phyloP scores from a whole-genome alignment of 2,329 filamentous ascomycete genomes.

The Lecanicillium sp. region DNA sequence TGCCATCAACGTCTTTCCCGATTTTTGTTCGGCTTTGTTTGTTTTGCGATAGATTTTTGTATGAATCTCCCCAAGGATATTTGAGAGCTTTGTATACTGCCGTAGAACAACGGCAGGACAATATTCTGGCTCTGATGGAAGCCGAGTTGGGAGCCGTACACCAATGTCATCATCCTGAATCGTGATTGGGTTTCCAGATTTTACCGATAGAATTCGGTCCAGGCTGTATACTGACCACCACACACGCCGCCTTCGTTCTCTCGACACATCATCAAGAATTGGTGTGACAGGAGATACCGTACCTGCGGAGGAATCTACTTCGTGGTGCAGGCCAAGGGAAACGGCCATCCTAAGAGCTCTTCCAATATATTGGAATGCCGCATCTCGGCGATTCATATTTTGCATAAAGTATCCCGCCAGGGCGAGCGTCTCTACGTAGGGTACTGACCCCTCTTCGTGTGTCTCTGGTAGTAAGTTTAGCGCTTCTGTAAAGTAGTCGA shows the following conservation, averaged over 20 bases:
- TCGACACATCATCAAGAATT: conserved; percentile 27
- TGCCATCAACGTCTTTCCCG: conserved; percentile 36
- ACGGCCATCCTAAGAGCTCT: conserved; percentile 49
- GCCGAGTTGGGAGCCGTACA: conserved; percentile 25
- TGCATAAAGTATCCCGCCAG: conserved; percentile 50
- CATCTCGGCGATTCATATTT: conserved; percentile 45
- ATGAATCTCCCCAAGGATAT: conserved; percentile 40
- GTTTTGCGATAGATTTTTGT: conserved; percentile 39
- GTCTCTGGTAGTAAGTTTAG: conserved; percentile 44
- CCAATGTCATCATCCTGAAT: conserved; percentile 47
- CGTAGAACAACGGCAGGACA: conserved; percentile 39
- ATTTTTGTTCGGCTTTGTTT: conserved; percentile 23
- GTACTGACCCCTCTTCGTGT: conserved; percentile 44
- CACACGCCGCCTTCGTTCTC: conserved; percentile 41
- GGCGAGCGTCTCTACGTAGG: conserved; percentile 46
- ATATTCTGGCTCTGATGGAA: conserved; percentile 27
- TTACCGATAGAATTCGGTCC: conserved; percentile 43
- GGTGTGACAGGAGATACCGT: conserved; percentile 12
- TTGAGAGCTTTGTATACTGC: conserved; percentile 44
- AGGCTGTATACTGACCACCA: conserved; percentile 52
- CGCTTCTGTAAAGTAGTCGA: conserved; percentile 44
- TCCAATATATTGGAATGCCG: conserved; percentile 46
- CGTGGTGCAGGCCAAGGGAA: conserved; percentile 46
- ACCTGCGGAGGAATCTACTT: conserved; percentile 24
- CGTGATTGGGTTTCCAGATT: conserved; percentile 45